These are phyloP conservation scores for Fusarium liriodendri DNA, from an alignment of 2,329 filamentous ascomycete genomes.

Conservation along the genomic window DNA sequence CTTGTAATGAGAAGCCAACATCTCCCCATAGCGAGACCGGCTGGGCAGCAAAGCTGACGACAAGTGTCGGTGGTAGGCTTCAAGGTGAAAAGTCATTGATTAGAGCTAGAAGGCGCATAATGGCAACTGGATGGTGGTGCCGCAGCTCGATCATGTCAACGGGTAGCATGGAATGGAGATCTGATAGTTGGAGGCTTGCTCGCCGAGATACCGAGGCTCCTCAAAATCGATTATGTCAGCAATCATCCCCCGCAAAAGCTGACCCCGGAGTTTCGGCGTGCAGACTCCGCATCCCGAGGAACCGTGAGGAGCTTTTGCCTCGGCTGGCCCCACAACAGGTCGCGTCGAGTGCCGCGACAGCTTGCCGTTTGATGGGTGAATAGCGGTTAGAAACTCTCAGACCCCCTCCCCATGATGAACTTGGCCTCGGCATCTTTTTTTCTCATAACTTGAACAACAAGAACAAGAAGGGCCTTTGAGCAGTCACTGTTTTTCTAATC, in stretches of 20 bases:
- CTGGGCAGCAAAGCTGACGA: not conserved
- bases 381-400: conserved; percentile 14
- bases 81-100: not conserved
- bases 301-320: conserved; percentile 37
- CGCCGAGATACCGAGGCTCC: not conserved
- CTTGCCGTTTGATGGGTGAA: conserved; percentile 31
- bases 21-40: not conserved
- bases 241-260: conserved; percentile 1
- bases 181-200: not conserved
- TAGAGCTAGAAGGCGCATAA: not conserved
- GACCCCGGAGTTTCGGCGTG: conserved; percentile 35
- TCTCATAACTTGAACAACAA: conserved; percentile 30
- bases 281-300: conserved; percentile 19
- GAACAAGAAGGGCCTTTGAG: not conserved
- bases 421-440: conserved; percentile 32
- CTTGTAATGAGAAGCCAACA: not conserved
- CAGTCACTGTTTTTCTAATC: conserved; percentile 1
- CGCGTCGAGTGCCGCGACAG: conserved; percentile 33
- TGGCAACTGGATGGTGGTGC: not conserved
- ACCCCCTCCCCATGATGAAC: conserved; percentile 33
- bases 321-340: conserved; percentile 45
- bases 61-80: not conserved
- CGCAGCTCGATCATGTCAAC: not conserved
- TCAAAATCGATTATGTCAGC: not conserved
- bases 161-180: not conserved